Percentiles rank a stretch among this genome's conserved stretches.
These are phyloP conservation scores for Xylariales sp. DNA, from an alignment of 2,329 filamentous ascomycete genomes.

Conservation along the genomic window DNA sequence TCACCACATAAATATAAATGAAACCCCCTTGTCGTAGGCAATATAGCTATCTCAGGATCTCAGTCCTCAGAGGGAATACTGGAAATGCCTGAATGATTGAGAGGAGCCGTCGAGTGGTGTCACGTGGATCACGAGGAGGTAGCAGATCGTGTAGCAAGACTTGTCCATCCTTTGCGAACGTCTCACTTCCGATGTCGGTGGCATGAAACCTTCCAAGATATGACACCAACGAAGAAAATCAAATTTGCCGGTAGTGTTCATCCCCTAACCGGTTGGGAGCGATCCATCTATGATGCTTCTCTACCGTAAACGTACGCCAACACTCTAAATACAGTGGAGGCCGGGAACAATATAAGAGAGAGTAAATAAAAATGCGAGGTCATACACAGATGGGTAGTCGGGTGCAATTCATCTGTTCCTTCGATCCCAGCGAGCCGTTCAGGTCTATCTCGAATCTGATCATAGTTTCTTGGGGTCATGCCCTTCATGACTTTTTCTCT, in stretches of 20 bases:
- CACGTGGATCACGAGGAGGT: too few species aligned
- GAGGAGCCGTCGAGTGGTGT: too few species aligned
- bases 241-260: neutral
- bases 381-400: constrained; percentile 10
- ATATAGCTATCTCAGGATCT: too few species aligned
- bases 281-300: constrained; percentile 11
- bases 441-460: neutral
- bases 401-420: neutral
- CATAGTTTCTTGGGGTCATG: neutral
- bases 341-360: constrained; percentile 3
- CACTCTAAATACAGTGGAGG: neutral
- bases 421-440: neutral
- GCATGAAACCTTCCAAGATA: too few species aligned
- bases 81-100: too few species aligned
- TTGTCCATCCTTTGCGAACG: too few species aligned
- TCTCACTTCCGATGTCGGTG: too few species aligned
- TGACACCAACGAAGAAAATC: too few species aligned
- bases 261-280: constrained; percentile 2
- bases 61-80: too few species aligned
- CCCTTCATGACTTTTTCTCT: constrained; percentile 44
- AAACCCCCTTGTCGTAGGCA: too few species aligned
- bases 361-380: constrained; percentile 7
- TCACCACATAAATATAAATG: too few species aligned
- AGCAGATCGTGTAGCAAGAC: too few species aligned
- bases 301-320: constrained; percentile 5